phyloP scores from a whole-genome alignment of 2,329 filamentous ascomycete species.

The Penicillium psychrosexuale region DNA sequence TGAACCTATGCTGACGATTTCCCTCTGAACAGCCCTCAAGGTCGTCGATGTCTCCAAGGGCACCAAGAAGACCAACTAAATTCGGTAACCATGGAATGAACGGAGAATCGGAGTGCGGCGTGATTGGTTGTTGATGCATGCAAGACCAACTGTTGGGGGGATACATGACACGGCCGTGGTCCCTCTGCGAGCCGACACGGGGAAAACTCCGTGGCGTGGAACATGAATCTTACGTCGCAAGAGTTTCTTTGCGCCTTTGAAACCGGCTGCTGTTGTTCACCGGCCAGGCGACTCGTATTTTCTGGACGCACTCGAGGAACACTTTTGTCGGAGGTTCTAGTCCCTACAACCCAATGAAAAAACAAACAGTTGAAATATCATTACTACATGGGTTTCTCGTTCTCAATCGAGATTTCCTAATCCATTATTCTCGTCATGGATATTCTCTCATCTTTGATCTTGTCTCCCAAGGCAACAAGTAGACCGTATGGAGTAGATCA shows the following conservation, averaged over 20 bases:
- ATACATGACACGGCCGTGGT: slow-evolving; percentile 25
- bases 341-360: slow-evolving; percentile 37
- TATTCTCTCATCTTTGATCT: background rate
- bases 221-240: slow-evolving; percentile 8
- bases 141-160: slow-evolving; percentile 29
- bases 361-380: slow-evolving; percentile 42
- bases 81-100: slow-evolving; percentile 27
- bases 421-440: slow-evolving; percentile 5
- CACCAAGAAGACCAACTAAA: slow-evolving; percentile 48
- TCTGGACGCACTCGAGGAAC: slow-evolving; percentile 27
- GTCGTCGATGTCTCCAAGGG: slow-evolving; percentile 47
- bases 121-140: slow-evolving; percentile 28
- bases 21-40: slow-evolving; percentile 39
- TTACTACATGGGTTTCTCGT: slow-evolving; percentile 17
- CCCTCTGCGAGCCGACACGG: slow-evolving; percentile 34
- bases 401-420: slow-evolving; percentile 6
- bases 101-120: slow-evolving; percentile 25
- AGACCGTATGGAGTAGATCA: background rate
- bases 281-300: slow-evolving; percentile 33
- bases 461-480: background rate
- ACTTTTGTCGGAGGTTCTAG: slow-evolving; percentile 33
- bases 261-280: slow-evolving; percentile 21
- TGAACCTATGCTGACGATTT: slow-evolving; percentile 20
- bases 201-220: slow-evolving; percentile 18
- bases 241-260: slow-evolving; percentile 29